A percentile compares a stretch with the other conserved stretches of the same genome.
Evolutionary conservation across 352 stramenopile genomes (phyloP).

Genomic region (Peronospora tabacina): DNA sequence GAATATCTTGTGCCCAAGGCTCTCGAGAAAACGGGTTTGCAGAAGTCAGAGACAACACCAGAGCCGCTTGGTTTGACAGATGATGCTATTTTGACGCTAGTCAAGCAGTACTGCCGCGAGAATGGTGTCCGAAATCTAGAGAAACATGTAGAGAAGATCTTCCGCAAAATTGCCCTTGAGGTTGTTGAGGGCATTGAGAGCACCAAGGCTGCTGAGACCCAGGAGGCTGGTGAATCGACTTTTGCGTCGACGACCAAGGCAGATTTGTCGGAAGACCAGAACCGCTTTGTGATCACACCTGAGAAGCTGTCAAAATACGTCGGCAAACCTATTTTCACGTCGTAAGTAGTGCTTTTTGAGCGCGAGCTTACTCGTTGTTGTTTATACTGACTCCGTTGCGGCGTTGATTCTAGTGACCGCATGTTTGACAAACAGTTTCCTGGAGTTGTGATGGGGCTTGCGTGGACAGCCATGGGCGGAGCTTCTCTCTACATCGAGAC

Average conservation of each 20-base stretch:
- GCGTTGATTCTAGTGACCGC: slow-evolving; percentile 69
- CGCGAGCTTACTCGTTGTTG: not conserved
- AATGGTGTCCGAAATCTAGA: slow-evolving; percentile 96
- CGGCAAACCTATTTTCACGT: slow-evolving; percentile 96
- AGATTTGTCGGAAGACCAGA: slow-evolving; percentile 26
- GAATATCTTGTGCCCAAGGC: slow-evolving; percentile 97
- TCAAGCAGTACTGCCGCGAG: slow-evolving; percentile 94
- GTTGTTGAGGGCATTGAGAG: slow-evolving; percentile 87
- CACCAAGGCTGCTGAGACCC: slow-evolving; percentile 15
- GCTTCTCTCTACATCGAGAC: slow-evolving; percentile 98
- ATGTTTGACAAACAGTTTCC: slow-evolving; percentile 93
- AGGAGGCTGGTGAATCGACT: slow-evolving; percentile 42
- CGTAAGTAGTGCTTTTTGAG: slow-evolving; percentile 37
- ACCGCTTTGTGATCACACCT: slow-evolving; percentile 87
- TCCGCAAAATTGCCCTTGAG: slow-evolving; percentile 95
- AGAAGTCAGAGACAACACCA: slow-evolving; percentile 55
- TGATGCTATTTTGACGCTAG: slow-evolving; percentile 86
- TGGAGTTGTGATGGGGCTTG: slow-evolving; percentile 98
- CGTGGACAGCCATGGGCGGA: slow-evolving; percentile 97
- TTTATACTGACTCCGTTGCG: slow-evolving; percentile 5
- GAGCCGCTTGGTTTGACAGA: slow-evolving; percentile 88
- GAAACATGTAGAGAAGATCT: slow-evolving; percentile 98
- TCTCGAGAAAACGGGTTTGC: slow-evolving; percentile 87
- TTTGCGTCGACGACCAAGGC: slow-evolving; percentile 5
- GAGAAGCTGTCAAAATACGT: slow-evolving; percentile 97